Evolutionary conservation across 495 filamentous ascomycete genomes (phyloP).

Genomic region (Penicillium nucicola): DNA sequence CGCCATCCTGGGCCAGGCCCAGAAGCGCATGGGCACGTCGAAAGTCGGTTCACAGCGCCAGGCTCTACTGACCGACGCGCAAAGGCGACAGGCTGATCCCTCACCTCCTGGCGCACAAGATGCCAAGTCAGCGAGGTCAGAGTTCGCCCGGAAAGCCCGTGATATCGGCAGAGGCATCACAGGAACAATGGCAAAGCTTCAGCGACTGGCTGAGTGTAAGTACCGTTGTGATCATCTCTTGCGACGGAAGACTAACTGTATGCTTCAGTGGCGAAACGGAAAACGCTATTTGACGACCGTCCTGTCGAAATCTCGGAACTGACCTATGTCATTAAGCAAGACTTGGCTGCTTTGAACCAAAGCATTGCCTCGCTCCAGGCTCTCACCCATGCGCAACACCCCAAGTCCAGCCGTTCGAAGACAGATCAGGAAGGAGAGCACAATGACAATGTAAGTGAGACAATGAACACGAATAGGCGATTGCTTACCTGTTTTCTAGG

Average conservation of each 20-base stretch:
- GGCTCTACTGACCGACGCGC: conserved; percentile 72
- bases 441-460: conserved; percentile 74
- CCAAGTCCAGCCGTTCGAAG: conserved; percentile 51
- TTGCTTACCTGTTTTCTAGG: conserved; percentile 36
- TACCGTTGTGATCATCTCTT: neutral
- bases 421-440: conserved; percentile 90
- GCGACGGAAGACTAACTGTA: neutral
- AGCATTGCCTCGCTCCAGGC: conserved; percentile 79
- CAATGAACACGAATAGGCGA: neutral
- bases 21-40: conserved; percentile 64
- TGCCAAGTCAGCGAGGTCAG: conserved; percentile 53
- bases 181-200: conserved; percentile 88
- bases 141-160: conserved; percentile 86
- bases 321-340: conserved; percentile 96
- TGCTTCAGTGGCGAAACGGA: conserved; percentile 78
- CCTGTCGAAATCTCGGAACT: conserved; percentile 96
- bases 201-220: conserved; percentile 83
- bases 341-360: conserved; percentile 82
- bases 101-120: conserved; percentile 44
- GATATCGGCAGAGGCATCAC: conserved; percentile 89
- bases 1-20: conserved; percentile 79
- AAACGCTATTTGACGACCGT: conserved; percentile 95
- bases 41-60: conserved; percentile 76
- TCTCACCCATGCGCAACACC: conserved; percentile 68
- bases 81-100: conserved; percentile 68